A percentile compares a stretch with the other conserved stretches of the same genome.
These are phyloP conservation scores for Fragilaria radians DNA, from an alignment of 108 stramenopile species.

Conservation along the genomic window DNA sequence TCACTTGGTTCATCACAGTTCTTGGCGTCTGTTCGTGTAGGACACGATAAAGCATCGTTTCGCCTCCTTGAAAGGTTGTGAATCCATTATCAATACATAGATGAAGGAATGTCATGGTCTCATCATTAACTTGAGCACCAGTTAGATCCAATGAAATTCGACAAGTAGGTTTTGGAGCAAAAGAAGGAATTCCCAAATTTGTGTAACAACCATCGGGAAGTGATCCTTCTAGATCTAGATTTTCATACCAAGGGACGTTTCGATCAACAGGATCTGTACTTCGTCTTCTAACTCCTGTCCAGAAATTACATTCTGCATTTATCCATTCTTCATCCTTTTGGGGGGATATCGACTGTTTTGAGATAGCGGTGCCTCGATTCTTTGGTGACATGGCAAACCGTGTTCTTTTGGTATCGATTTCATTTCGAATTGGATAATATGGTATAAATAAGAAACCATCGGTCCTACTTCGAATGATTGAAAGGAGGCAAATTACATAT, in stretches of 20 bases:
- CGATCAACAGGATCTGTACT: neutral
- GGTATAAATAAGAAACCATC: too few species aligned
- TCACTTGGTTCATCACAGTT: constrained; percentile 34
- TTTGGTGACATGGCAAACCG: too few species aligned
- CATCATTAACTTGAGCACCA: neutral
- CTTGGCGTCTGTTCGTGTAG: constrained; percentile 41
- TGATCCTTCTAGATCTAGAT: neutral
- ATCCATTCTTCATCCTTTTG: neutral
- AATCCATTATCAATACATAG: constrained; percentile 63
- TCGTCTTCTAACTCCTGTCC: neutral
- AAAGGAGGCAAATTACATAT: too few species aligned
- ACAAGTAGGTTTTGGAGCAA: neutral
- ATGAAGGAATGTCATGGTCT: constrained; percentile 18
- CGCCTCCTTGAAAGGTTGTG: constrained; percentile 44
- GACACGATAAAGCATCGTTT: constrained; percentile 28
- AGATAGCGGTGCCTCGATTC: too few species aligned
- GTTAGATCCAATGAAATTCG: neutral
- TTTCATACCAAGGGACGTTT: neutral
- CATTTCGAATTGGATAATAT: too few species aligned
- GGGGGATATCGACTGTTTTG: too few species aligned
- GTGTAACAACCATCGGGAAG: neutral
- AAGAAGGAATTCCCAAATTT: neutral
- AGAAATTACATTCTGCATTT: neutral
- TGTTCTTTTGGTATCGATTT: too few species aligned
- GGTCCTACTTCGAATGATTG: too few species aligned